A percentile compares a stretch with the other conserved stretches of the same genome.
phyloP scores from a whole-genome alignment of 305 asterid species.

The Fraxinus albicans region DNA sequence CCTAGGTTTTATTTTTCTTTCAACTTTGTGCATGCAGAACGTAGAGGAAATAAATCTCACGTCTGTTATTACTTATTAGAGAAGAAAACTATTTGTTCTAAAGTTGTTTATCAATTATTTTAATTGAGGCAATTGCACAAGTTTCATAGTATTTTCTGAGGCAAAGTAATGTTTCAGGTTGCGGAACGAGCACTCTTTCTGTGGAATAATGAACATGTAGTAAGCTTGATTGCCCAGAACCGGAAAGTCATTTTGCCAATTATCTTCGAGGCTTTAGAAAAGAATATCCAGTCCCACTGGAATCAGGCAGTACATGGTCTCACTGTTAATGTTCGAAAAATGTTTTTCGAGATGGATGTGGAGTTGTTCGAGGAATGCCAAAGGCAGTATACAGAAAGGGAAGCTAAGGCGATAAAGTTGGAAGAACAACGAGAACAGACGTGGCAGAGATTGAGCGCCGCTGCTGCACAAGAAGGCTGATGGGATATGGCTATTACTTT shows the following conservation, averaged over 20 bases:
- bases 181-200: slow-evolving; percentile 75
- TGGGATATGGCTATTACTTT: neutral
- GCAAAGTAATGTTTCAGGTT: slow-evolving; percentile 51
- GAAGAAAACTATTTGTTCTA: neutral
- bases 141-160: slow-evolving; percentile 14
- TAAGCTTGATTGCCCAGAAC: slow-evolving; percentile 63
- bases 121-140: neutral
- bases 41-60: neutral
- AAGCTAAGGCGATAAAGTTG: slow-evolving; percentile 39
- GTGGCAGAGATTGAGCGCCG: slow-evolving; percentile 75
- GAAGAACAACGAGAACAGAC: slow-evolving; percentile 55
- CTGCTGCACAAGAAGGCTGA: slow-evolving; percentile 49
- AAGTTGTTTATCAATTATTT: neutral
- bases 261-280: slow-evolving; percentile 70
- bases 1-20: too few relatives aligned
- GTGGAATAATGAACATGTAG: slow-evolving; percentile 78
- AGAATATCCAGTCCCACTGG: slow-evolving; percentile 79
- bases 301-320: slow-evolving; percentile 75
- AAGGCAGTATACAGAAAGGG: slow-evolving; percentile 56
- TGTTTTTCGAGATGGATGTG: slow-evolving; percentile 71
- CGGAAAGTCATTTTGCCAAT: slow-evolving; percentile 66
- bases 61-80: neutral
- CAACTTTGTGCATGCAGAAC: neutral
- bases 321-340: slow-evolving; percentile 62
- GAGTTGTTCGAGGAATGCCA: slow-evolving; percentile 72